phyloP scores from a whole-genome alignment of 768 basidiomycete genomes.

The Hortiboletus campestris region DNA sequence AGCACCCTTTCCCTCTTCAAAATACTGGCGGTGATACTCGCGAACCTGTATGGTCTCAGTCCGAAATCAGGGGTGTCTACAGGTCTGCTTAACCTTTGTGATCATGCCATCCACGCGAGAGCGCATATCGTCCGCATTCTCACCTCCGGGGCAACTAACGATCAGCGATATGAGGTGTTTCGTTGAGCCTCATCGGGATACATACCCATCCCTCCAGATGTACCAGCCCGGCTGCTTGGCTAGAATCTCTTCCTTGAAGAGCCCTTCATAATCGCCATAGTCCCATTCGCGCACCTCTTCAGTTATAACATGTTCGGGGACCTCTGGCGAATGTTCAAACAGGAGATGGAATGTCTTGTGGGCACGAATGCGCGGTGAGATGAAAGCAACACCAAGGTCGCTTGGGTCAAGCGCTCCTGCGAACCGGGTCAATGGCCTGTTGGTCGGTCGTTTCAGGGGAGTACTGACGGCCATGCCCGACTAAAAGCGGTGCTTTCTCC shows the following conservation, averaged over 20 bases:
- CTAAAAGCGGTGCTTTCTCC: conserved; percentile 59
- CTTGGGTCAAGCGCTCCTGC: conserved; percentile 75
- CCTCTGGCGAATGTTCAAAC: conserved; percentile 48
- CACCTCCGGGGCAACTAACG: conserved; percentile 81
- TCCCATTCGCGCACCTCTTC: conserved; percentile 85
- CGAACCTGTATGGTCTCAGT: conserved; percentile 49
- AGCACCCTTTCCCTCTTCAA: conserved; percentile 61
- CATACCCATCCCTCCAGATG: conserved; percentile 86
- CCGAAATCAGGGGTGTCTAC: not conserved
- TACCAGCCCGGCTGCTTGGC: conserved; percentile 58
- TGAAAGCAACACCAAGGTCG: conserved; percentile 69
- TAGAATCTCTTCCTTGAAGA: conserved; percentile 75
- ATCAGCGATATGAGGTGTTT: conserved; percentile 4
- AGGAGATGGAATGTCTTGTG: conserved; percentile 83
- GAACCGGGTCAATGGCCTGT: not conserved
- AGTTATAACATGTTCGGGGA: conserved; percentile 55
- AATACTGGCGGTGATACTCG: conserved; percentile 67
- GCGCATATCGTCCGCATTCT: conserved; percentile 78
- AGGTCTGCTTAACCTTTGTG: conserved; percentile 48
- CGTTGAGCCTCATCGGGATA: not conserved
- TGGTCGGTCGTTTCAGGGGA: not conserved
- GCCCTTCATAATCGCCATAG: conserved; percentile 89
- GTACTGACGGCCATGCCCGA: conserved; percentile 74
- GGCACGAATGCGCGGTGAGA: conserved; percentile 88
- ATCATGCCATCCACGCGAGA: conserved; percentile 76